Base-by-base conservation (phyloP, 352 stramenopile species). In the Pythium angustatum region DNA sequence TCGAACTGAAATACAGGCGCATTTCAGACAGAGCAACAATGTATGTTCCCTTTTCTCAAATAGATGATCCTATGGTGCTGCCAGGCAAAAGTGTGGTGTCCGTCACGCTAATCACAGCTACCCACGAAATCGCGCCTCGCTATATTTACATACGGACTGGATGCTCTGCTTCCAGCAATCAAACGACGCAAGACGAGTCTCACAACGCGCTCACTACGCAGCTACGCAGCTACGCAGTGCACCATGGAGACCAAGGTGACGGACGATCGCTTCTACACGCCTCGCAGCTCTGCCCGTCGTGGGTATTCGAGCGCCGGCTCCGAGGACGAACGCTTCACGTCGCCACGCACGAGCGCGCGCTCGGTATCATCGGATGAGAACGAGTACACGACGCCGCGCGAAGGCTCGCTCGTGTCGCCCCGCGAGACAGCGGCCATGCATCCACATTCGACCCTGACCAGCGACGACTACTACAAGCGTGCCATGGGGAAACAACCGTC, bases 211-310 rank as follows among this genome's bases (percentile, higher is more conserved):
- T n/a, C n/a, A n/a, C n/a, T n/a, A n/a, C n/a, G n/a, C n/a, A n/a
- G n/a, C n/a, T n/a, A n/a, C n/a, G n/a, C n/a, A n/a, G n/a, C n/a
- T n/a, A 11, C 27, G 19, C 3, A 27, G 21, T n/a, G 17, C n/a
- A 27, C 24, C 2, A 88, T 85, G 82, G 73, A 88, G 26, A 57
- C 67, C 3, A 88, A 87, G 26, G 44, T 59, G 54, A 56, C 68
- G 28, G 77, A 90, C 49, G 80, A 91, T 17, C 73, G 77, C 30
- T 90, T 91, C 65, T 81, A 85, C 77, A 90, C 80, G 26, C 78
- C 78, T 34, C 75, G 80, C 33, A 82, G 70, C 45, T 91, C 83
- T 8, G 77, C 80, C 31, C 69, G 78, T 15, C 75, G 77, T 36
- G 79, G 79, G 24, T 85, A 88, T 55, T 81, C 77, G 9, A 87